phyloP scores from a whole-genome alignment of 208 protist species.

The Wallacemonas collosoma region DNA sequence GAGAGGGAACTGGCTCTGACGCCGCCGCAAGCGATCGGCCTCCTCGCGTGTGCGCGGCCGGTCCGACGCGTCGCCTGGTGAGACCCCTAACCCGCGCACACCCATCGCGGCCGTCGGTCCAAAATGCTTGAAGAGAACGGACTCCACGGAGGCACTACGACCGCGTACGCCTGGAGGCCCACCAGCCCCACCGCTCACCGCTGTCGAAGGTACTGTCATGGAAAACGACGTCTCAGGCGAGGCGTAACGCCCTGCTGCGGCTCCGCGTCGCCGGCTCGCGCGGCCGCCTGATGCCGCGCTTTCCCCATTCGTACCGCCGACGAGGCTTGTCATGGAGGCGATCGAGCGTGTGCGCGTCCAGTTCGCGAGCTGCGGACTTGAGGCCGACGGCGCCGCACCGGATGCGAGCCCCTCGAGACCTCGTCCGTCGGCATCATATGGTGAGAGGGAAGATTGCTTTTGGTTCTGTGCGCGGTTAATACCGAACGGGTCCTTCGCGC shows the following conservation, averaged over 20 bases:
- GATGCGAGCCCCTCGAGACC: no score
- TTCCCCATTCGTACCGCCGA: background rate
- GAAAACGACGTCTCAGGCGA: background rate
- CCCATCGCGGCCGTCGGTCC: background rate
- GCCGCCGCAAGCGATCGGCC: background rate
- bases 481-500: constrained; percentile 35
- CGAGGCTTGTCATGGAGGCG: constrained; percentile 15
- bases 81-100: background rate
- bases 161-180: no score
- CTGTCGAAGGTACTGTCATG: background rate
- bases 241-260: background rate
- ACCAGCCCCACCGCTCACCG: constrained; percentile 3
- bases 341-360: background rate
- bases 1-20: constrained; percentile 42
- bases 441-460: no score
- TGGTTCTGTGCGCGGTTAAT: constrained; percentile 25
- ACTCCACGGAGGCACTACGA: constrained; percentile 31
- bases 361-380: background rate
- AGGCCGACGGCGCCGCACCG: background rate
- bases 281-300: background rate
- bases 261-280: background rate
- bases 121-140: constrained; percentile 18
- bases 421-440: no score
- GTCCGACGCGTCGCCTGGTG: constrained; percentile 2
- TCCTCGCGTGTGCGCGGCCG: background rate